Evolutionary conservation across 371 early-diverging fungal genomes (phyloP).

Genomic region (Apophysomyces variabilis): DNA sequence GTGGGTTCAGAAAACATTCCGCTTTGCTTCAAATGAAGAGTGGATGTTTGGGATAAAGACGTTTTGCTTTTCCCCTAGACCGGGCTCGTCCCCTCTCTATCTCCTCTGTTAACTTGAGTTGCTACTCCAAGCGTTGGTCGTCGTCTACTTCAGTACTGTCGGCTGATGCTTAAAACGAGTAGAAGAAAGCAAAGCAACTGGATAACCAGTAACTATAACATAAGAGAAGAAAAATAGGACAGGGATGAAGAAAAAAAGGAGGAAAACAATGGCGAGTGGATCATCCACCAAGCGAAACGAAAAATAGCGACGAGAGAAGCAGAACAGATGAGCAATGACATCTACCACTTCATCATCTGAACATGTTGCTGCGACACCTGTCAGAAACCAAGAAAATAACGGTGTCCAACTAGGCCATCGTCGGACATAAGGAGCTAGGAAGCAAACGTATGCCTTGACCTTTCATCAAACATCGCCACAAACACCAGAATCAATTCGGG

Average conservation of each 20-base stretch:
- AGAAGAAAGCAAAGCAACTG: background rate
- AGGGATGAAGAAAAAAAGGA: background rate
- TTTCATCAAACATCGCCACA: background rate
- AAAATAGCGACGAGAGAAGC: background rate
- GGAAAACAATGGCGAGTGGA: background rate
- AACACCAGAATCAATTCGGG: slow-evolving; percentile 21
- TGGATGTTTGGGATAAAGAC: slow-evolving; percentile 1
- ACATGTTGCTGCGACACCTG: background rate
- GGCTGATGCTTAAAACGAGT: background rate
- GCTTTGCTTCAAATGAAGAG: background rate
- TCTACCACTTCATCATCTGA: background rate
- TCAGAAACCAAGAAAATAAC: background rate
- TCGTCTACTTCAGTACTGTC: background rate
- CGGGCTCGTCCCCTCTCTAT: slow-evolving; percentile 5
- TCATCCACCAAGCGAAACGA: background rate
- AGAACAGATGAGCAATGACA: background rate
- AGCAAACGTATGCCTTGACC: slow-evolving; percentile 6
- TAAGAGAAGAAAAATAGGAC: background rate
- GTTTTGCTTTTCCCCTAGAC: slow-evolving; percentile 1
- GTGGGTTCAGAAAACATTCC: background rate
- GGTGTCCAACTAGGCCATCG: slow-evolving; percentile 6
- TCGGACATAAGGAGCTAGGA: slow-evolving; percentile 6
- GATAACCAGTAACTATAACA: background rate
- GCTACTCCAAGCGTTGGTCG: background rate
- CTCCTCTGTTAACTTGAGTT: background rate